Base-by-base conservation (phyloP, 2,329 filamentous ascomycete species). In the Lecanicillium sp. region DNA sequence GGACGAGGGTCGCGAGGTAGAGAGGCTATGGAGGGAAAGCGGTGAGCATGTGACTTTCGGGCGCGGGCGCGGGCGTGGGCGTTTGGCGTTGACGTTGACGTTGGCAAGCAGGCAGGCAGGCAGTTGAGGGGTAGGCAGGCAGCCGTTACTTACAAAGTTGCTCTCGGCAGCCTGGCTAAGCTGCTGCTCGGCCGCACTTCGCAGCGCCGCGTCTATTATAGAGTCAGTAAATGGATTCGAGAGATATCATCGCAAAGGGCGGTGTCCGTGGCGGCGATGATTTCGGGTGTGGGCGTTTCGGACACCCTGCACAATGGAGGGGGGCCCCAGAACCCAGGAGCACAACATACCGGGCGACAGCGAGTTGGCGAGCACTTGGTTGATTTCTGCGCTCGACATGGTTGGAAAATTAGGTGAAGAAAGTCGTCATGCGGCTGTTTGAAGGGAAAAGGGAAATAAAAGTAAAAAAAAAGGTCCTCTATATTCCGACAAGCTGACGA, bases 301-400 rank as follows among this genome's bases (percentile, higher is more conserved):
- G 14, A 33, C 44, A n/a, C 12, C 27, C 33, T 40, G 42, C 32
- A 17, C 51, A 48, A 47, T 43, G 38, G 45, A 44, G 53, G 43
- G 44, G 51, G 53, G 52, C n/a, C n/a, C n/a, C n/a, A n/a, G n/a
- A n/a, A n/a, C n/a, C n/a, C n/a, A n/a, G 23, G 27, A 32, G 41
- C 38, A 54, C 55, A 56, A 71, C 86, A 69, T 75, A 97, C 93
- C 91, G 66, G 90, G 79, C 66, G 90, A 94, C 73, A 97, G 83
- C 70, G 93, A 97, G 77, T 90, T 91, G 73, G 89, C 83, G 77
- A 98, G 86, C 76, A 98, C 91, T 75, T 90, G 86, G 77, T 91
- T 95, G 77, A 97, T 94, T 76, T 97, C 89, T 86, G 94, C 73
- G 75, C 75, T 79, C 70, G 77, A 79, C 78, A 81, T 89, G 69